Base-by-base conservation (phyloP, 1,139 yeast species). In the Pichia sorboxylosa region DNA sequence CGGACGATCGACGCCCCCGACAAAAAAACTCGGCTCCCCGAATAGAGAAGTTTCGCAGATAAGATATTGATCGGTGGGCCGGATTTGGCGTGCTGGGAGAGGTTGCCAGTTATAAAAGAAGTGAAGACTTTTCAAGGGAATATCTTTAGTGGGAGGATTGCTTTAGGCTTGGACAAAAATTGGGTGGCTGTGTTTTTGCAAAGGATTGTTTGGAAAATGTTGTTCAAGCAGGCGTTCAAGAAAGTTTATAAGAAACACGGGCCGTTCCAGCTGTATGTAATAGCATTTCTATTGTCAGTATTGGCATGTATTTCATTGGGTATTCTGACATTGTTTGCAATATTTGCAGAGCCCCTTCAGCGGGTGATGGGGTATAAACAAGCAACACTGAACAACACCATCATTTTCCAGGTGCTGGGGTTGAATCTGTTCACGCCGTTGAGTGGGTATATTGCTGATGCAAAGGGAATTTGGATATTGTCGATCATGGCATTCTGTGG, bases 371-470 rank as follows among this genome's bases (percentile, higher is more conserved):
- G 40, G 7, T 51, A 49, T 30, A 28, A 48, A 9, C 56, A 49
- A 36, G 26, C 47, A 2, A 40, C 41, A 18, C 49, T 52, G 27
- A 52, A 52, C 32, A 49, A 37, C 5, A 47, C 50, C 27, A 52
- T 52, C 31, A 51, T 52, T 6, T 44, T 39, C n/a, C 56, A 51
- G 28, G 48, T 52, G 0, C 24, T 52, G 18, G 57, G 57, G 4
- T 27, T 47, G 36, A 51, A 47, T 30, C 31, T 45, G 1, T 47
- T 45, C 22, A 48, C 49, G 1, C 54, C 57, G 1, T 26, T 52
- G 6, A 43, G 53, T 39, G 57, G 57, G 1, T 48, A 46, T 25
- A 46, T 52, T 19, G 57, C 57, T 1, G 57, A 52, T 36, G 44
- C 47, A 7, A 44, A 44, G 23, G 57, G 57, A 1, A 42, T 45